Percentiles rank a stretch among this genome's conserved stretches.
phyloP scores from a whole-genome alignment of 177 flowering plant species.

The Vitis hybrid region DNA sequence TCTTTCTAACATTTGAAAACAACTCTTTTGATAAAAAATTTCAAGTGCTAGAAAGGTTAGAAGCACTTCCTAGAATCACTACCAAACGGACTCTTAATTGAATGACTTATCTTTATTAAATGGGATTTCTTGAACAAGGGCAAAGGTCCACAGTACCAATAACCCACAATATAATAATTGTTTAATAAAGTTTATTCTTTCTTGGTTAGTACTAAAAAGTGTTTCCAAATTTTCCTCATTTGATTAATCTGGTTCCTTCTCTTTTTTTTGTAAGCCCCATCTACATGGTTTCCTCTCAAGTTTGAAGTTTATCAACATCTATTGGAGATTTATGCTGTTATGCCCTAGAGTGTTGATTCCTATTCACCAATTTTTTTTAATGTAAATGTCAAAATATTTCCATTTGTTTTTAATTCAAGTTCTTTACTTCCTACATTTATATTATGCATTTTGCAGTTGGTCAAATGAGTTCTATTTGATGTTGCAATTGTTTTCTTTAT shows the following conservation, averaged over 20 bases:
- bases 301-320: background rate
- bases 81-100: background rate
- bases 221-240: background rate
- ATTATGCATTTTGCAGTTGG: too few species aligned
- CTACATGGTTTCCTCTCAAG: background rate
- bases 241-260: too few species aligned
- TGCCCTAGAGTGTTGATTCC: background rate
- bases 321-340: background rate
- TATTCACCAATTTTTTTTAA: background rate
- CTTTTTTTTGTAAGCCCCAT: background rate
- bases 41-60: too few species aligned
- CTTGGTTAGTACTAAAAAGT: background rate
- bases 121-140: background rate
- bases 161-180: too few species aligned
- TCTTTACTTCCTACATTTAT: too few species aligned
- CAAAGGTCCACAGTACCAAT: background rate
- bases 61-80: too few species aligned
- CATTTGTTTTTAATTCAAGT: too few species aligned
- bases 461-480: too few species aligned
- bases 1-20: too few species aligned
- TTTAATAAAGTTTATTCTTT: background rate
- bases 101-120: background rate
- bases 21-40: too few species aligned
- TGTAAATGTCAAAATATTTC: too few species aligned
- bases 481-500: too few species aligned